phyloP scores from a whole-genome alignment of 305 asterid species.

The Solanum hybrid region DNA sequence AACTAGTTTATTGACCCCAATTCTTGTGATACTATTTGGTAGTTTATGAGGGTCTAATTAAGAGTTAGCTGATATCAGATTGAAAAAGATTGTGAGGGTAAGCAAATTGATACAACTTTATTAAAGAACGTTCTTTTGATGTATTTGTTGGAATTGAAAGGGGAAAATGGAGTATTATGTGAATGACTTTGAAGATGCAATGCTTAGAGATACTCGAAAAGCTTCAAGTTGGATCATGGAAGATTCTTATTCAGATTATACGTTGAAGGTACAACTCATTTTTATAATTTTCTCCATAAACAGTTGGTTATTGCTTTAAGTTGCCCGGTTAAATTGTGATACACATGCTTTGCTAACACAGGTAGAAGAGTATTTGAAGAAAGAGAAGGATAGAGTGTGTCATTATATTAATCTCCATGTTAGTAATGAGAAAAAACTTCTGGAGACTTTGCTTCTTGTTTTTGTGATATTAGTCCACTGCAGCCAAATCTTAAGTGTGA shows the following conservation, averaged over 20 bases:
- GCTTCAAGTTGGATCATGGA: slow-evolving; percentile 32
- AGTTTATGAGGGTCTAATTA: background rate
- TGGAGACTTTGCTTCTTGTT: background rate
- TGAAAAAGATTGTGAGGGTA: background rate
- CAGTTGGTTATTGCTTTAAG: background rate
- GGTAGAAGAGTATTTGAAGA: background rate
- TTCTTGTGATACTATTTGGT: background rate
- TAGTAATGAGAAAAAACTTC: background rate
- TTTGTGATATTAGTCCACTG: background rate
- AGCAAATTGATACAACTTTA: background rate
- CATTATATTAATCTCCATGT: background rate
- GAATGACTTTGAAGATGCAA: slow-evolving; percentile 24
- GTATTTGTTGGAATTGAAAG: too few relatives aligned
- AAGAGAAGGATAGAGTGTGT: background rate
- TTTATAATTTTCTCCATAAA: background rate
- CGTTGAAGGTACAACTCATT: background rate
- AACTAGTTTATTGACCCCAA: background rate
- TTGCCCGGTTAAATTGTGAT: background rate
- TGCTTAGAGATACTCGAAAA: slow-evolving; percentile 29
- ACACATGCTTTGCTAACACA: background rate
- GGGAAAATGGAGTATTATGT: slow-evolving; percentile 15
- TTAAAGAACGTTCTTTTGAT: background rate
- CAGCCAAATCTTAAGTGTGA: background rate
- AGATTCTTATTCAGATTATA: slow-evolving; percentile 31
- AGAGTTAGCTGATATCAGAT: background rate